Percentiles rank a stretch among this genome's conserved stretches.
These are phyloP conservation scores for Solanum hybrid DNA, from an alignment of 305 asterid genomes.

Conservation along the genomic window DNA sequence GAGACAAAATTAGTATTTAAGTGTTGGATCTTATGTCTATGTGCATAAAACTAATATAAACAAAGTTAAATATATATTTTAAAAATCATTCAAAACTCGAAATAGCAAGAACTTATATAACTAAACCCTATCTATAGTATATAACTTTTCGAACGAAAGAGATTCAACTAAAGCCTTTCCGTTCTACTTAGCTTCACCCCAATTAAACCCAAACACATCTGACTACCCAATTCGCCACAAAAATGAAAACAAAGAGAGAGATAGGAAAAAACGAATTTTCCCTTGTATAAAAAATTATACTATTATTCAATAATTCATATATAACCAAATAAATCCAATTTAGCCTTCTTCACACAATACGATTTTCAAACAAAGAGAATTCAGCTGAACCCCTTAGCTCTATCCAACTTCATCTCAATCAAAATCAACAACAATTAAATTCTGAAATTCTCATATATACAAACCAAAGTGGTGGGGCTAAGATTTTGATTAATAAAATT, in stretches of 20 bases:
- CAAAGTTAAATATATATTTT: neutral
- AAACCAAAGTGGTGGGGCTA: neutral
- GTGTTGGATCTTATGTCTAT: neutral
- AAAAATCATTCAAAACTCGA: neutral
- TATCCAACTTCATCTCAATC: neutral
- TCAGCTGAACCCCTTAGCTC: neutral
- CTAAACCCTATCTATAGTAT: no score
- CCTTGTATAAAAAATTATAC: neutral
- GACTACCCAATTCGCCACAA: neutral
- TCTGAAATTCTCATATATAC: neutral
- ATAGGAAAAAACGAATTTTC: neutral
- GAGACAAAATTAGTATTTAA: neutral
- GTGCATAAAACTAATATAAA: neutral
- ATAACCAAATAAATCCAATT: neutral
- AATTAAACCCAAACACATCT: no score
- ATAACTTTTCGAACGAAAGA: neutral
- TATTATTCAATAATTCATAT: neutral
- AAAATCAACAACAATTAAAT: neutral
- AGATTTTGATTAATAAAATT: neutral
- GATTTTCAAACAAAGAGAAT: neutral
- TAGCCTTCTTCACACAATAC: neutral
- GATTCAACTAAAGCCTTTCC: neutral
- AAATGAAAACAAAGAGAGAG: neutral
- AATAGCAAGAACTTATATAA: no score
- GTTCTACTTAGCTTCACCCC: no score